Conservation (phyloP, 2,329 filamentous ascomycete genomes). For the Chalara sp. region DNA sequence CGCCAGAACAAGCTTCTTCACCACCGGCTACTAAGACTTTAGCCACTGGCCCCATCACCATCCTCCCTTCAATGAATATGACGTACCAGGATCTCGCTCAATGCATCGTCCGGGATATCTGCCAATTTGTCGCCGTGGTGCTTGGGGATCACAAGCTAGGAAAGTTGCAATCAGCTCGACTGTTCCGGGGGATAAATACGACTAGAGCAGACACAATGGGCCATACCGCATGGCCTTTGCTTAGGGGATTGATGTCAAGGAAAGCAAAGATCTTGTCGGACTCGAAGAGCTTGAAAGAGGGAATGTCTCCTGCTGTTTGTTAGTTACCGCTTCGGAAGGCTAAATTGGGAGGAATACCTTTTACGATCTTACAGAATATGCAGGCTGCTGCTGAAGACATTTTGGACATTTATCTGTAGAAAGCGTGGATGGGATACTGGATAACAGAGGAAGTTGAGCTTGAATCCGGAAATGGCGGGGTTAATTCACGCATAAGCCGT, state of each 20-base stretch:
- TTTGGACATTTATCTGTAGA: not conserved
- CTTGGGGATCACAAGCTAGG: slow-evolving; percentile 87
- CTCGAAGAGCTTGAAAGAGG: slow-evolving; percentile 93
- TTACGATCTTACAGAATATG: slow-evolving; percentile 98
- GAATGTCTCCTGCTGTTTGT: slow-evolving; percentile 70
- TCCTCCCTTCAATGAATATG: slow-evolving; percentile 1
- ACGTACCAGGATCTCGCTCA: slow-evolving; percentile 72
- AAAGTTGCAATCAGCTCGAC: not conserved
- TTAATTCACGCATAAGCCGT: too few relatives aligned
- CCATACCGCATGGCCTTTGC: slow-evolving; percentile 79
- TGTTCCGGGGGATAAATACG: not conserved
- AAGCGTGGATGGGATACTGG: too few relatives aligned
- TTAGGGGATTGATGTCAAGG: slow-evolving; percentile 89
- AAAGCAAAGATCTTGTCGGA: slow-evolving; percentile 91
- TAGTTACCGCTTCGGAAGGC: not conserved
- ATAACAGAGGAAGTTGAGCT: too few relatives aligned
- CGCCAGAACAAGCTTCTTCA: slow-evolving; percentile 79
- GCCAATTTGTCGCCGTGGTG: slow-evolving; percentile 84
- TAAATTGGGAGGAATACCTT: slow-evolving; percentile 47
- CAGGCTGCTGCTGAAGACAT: slow-evolving; percentile 48
- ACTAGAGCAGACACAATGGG: slow-evolving; percentile 6
- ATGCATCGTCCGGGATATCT: slow-evolving; percentile 86
- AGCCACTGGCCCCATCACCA: slow-evolving; percentile 7
- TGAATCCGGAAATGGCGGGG: too few relatives aligned
- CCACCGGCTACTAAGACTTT: slow-evolving; percentile 50